Evolutionary conservation across 257 asterid species (phyloP).

Genomic region (Solanum boliviense): DNA sequence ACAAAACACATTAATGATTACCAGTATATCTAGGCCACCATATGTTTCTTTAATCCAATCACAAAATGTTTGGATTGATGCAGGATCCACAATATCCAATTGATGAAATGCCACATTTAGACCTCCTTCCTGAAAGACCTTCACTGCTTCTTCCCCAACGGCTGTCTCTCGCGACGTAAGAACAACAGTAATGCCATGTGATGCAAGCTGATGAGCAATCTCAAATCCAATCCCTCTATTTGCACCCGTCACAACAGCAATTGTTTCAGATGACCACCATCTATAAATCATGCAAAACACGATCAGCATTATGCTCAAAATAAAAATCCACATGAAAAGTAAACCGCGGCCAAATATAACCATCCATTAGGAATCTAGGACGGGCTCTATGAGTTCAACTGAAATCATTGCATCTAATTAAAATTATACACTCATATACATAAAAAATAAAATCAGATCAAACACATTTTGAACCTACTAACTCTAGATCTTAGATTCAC

Average conservation of each 20-base stretch:
- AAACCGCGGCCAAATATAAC: not conserved
- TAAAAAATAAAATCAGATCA: not conserved
- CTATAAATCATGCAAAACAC: constrained; percentile 13
- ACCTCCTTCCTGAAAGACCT: constrained; percentile 57
- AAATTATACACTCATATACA: not conserved
- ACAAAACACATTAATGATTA: not conserved
- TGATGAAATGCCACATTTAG: constrained; percentile 60
- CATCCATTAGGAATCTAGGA: no score
- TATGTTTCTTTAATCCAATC: constrained; percentile 51
- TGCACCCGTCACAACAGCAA: constrained; percentile 91
- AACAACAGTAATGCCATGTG: constrained; percentile 62
- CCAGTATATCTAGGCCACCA: constrained; percentile 84
- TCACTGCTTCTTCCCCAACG: constrained; percentile 72
- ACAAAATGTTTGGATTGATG: constrained; percentile 44
- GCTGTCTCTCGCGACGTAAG: constrained; percentile 61
- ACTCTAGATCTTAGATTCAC: not conserved
- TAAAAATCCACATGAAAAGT: not conserved
- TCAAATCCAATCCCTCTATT: constrained; percentile 93
- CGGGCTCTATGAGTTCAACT: no score
- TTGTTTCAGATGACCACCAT: constrained; percentile 74
- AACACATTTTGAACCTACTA: not conserved
- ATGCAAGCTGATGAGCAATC: constrained; percentile 68
- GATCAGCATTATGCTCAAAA: not conserved
- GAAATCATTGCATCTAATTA: no score
- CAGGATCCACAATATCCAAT: constrained; percentile 56